These are phyloP conservation scores for Diaporthe vexans DNA, from an alignment of 2,329 filamentous ascomycete species.

Conservation along the genomic window DNA sequence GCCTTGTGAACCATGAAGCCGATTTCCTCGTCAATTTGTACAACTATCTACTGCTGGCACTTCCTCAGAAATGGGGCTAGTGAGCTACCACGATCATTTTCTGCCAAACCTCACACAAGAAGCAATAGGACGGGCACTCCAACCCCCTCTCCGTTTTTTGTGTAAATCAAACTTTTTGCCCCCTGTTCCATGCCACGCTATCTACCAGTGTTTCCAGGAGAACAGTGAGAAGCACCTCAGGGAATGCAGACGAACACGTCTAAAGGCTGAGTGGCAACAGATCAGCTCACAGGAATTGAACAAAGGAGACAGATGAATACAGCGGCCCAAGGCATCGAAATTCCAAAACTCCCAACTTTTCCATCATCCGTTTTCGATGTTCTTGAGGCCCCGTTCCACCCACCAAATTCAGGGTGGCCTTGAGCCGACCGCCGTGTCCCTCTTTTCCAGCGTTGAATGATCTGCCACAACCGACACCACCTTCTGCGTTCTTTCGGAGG, in stretches of 20 bases:
- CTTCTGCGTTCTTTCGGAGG: neutral
- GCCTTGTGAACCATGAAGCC: neutral
- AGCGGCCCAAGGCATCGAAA: neutral
- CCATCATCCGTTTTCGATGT: neutral
- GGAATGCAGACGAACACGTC: neutral
- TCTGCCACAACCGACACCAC: neutral
- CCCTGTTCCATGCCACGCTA: neutral
- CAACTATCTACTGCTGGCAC: neutral
- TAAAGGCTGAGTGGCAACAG: neutral
- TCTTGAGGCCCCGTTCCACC: neutral
- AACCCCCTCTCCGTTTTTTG: neutral
- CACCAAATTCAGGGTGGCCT: neutral
- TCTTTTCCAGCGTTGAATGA: neutral
- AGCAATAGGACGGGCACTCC: neutral
- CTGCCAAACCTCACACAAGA: neutral
- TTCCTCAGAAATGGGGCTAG: neutral
- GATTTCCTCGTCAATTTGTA: neutral
- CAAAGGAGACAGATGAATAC: neutral
- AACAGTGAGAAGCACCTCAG: neutral
- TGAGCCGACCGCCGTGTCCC: neutral
- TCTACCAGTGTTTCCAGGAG: neutral
- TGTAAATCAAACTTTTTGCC: conserved; percentile 11
- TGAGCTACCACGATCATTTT: neutral
- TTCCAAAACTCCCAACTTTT: neutral
- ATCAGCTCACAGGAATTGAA: neutral